Base-by-base conservation (phyloP, 352 stramenopile genomes). In the Phytopythium helicoides region DNA sequence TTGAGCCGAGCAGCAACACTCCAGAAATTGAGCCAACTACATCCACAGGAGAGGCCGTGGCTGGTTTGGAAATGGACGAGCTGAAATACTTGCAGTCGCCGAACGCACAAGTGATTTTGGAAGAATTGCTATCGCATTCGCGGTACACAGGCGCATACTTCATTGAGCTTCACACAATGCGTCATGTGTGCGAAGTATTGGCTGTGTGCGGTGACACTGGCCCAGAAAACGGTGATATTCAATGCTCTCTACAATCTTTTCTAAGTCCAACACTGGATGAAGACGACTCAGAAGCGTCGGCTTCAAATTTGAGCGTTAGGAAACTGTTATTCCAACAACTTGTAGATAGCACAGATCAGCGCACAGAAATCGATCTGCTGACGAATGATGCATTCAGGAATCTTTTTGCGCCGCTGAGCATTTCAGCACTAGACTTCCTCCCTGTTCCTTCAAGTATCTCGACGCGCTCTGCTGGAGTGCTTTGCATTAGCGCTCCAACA, bases 371-470 rank as follows among this genome's bases (percentile, higher is more conserved):
- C 10, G 66, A 87, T 39, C 51, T 89, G 35, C 77, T 62, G 21
- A 48, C 55, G 0, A 64, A 87, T 37, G 35, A 33, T 3, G 47
- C 56, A 44, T 47, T 89, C 21, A 52, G 34, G 11, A 10, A 31
- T 15, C 19, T 21, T 12, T 52, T 52, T 28, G 53, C 55, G 3
- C 56, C 41, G 1, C 9, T 86, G 14, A 21, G 31, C 4, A 18
- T 52, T 7, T 19, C 67, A 23, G 68, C 65, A 3, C 47, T 86
- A 3, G 57, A 63, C 22, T 89, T 89, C 23, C 35, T 87, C 25
- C 79, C 79, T 1, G 49, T 87, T 1, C 76, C 79, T 39, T 64
- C 59, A 1, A 73, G 57, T 10, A 62, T 73, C 41, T 56, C 60
- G 5, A 45, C 60, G 3, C 68, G 62, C 0, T 76, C 64, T 15